Conservation (phyloP, 2,329 filamentous ascomycete species). For the Botrytis byssoidea region DNA sequence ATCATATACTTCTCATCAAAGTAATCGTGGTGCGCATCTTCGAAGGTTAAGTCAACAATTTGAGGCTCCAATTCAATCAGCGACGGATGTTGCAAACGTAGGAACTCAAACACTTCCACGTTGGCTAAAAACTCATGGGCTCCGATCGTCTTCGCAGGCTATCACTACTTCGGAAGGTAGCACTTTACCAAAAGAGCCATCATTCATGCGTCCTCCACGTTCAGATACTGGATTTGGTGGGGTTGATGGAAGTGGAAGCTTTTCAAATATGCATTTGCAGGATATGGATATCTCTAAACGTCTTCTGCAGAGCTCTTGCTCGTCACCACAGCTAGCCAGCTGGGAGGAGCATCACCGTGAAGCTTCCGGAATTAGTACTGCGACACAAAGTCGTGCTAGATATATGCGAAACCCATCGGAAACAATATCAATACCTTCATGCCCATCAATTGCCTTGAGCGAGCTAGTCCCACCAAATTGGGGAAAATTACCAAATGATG, state of each 20-base stretch:
- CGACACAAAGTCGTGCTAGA: slow-evolving; percentile 25
- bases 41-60: slow-evolving; percentile 34
- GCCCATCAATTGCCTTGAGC: slow-evolving; percentile 25
- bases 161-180: slow-evolving; percentile 23
- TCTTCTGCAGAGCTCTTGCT: slow-evolving; percentile 31
- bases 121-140: slow-evolving; percentile 32
- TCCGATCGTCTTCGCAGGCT: slow-evolving; percentile 28
- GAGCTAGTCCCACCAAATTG: slow-evolving; percentile 30
- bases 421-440: slow-evolving; percentile 22
- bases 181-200: slow-evolving; percentile 1
- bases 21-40: slow-evolving; percentile 31
- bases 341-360: slow-evolving; percentile 27
- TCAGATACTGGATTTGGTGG: slow-evolving; percentile 32
- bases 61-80: slow-evolving; percentile 19
- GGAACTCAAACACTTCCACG: slow-evolving; percentile 22
- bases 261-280: slow-evolving; percentile 30
- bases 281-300: slow-evolving; percentile 36
- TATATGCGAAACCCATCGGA: slow-evolving; percentile 29
- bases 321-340: slow-evolving; percentile 31
- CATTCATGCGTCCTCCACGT: slow-evolving; percentile 18
- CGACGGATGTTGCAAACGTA: slow-evolving; percentile 14
- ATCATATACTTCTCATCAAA: slow-evolving; percentile 32
- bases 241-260: slow-evolving; percentile 33
- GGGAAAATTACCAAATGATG: slow-evolving; percentile 27
- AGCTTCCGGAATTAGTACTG: slow-evolving; percentile 27